Evolutionary conservation across 192 early-diverging fungal species (phyloP).

Genomic region (Neocallimastix lanati): DNA sequence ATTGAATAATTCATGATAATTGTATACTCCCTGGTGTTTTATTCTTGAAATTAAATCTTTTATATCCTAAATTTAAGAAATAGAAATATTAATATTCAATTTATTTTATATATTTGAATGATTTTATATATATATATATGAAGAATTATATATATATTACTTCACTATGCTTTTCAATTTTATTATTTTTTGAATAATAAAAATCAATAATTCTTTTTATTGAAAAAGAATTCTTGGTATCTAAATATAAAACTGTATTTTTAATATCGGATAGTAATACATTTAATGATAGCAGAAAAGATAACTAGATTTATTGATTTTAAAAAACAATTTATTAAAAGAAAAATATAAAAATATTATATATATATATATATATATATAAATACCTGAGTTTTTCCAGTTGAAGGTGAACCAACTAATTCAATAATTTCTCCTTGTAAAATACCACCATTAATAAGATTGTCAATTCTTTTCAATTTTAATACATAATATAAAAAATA

Average conservation of each 20-base stretch:
- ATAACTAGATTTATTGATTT: neutral
- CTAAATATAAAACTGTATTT: neutral
- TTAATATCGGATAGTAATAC: neutral
- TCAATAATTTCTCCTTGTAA: neutral
- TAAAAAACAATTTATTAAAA: too few species aligned
- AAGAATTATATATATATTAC: neutral
- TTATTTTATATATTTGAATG: too few species aligned
- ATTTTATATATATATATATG: too few species aligned
- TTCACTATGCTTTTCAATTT: neutral
- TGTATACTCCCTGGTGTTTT: neutral
- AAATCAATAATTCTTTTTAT: neutral
- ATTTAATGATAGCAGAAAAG: neutral
- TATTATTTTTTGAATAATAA: neutral
- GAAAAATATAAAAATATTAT: too few species aligned
- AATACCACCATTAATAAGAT: neutral
- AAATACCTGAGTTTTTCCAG: neutral
- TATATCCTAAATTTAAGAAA: neutral
- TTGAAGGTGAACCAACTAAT: neutral
- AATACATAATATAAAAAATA: too few species aligned
- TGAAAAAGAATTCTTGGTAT: neutral
- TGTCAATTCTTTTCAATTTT: neutral
- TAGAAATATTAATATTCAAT: too few species aligned
- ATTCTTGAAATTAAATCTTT: neutral
- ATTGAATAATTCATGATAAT: neutral
- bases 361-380: too few species aligned